Conservation (phyloP, 352 stramenopile genomes). For the Globisporangium polare region DNA sequence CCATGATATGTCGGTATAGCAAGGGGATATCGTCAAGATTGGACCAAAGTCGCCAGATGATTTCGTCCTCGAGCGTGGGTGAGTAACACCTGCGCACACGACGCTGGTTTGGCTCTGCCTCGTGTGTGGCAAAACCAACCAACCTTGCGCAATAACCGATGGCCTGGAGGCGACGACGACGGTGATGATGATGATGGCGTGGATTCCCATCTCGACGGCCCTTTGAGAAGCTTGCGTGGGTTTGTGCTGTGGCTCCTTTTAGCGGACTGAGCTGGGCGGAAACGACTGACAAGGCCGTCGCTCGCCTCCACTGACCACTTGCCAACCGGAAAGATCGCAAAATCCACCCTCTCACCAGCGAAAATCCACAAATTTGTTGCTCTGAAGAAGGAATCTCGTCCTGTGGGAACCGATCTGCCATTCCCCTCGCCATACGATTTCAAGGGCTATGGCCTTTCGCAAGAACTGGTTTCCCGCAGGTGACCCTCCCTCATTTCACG, state of each 20-base stretch:
- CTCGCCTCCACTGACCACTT: not conserved
- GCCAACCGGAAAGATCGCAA: slow-evolving; percentile 3
- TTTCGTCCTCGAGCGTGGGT: not conserved
- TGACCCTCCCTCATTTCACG: not conserved
- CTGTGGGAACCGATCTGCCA: not conserved
- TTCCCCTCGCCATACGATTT: not conserved
- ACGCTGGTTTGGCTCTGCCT: not conserved
- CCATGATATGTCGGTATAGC: not conserved
- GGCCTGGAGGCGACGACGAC: no score
- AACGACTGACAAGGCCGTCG: not conserved
- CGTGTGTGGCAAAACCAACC: not conserved
- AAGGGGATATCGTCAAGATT: not conserved
- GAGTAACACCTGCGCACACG: not conserved
- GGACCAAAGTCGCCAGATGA: not conserved
- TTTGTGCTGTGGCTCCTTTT: not conserved
- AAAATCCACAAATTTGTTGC: slow-evolving; percentile 5
- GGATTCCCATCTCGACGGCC: not conserved
- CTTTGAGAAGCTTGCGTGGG: not conserved
- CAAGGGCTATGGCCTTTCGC: not conserved
- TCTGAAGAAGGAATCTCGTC: not conserved
- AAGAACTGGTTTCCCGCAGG: not conserved
- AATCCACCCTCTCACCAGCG: slow-evolving; percentile 1
- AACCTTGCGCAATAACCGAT: not conserved
- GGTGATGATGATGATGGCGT: not conserved
- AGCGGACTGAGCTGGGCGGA: not conserved